These are phyloP conservation scores for Orbilia javanica DNA, from an alignment of 2,329 filamentous ascomycete species.

Conservation along the genomic window DNA sequence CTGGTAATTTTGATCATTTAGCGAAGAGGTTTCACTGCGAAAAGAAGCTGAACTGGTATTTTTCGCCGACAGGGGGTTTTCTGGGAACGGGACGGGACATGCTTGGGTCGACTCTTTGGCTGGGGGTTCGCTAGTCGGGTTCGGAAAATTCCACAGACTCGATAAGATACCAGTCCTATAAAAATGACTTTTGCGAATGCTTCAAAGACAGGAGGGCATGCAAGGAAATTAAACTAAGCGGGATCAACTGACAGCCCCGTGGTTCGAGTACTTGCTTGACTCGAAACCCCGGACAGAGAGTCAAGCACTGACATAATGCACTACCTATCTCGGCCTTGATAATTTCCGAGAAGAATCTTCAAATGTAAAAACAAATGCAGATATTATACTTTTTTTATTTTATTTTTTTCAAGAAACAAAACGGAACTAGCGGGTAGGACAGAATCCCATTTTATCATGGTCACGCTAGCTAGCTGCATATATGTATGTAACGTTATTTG, in stretches of 20 bases:
- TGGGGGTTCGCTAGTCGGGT: conserved; percentile 33
- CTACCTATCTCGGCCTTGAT: conserved; percentile 4
- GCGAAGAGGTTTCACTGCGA: background rate
- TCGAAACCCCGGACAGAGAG: conserved; percentile 1
- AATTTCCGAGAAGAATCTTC: conserved; percentile 38
- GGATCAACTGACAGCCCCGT: conserved; percentile 20
- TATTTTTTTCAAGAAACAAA: conserved; percentile 2
- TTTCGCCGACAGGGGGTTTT: background rate
- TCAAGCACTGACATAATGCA: conserved; percentile 20
- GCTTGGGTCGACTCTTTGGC: conserved; percentile 23
- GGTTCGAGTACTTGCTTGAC: conserved; percentile 1
- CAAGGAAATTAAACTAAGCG: conserved; percentile 1
- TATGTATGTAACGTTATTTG: conserved; percentile 43
- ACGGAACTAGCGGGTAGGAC: conserved; percentile 28
- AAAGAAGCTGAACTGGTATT: conserved; percentile 18
- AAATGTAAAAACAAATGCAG: conserved; percentile 9
- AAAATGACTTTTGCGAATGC: conserved; percentile 26
- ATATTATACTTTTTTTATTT: background rate
- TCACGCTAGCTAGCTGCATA: conserved; percentile 43
- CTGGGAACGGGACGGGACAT: conserved; percentile 37
- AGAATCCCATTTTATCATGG: conserved; percentile 21
- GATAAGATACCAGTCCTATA: conserved; percentile 39
- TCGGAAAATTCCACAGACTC: conserved; percentile 34
- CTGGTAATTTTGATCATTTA: background rate
- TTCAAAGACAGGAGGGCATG: conserved; percentile 7